A percentile compares a stretch with the other conserved stretches of the same genome.
Evolutionary conservation across 129 eudicot genomes (phyloP).

Genomic region (carrot (Daucus carota)): DH1_v3.0 NC_030382.2:56882001-56882500

Average conservation of each 20-base stretch:
- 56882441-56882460: constrained; percentile 74
- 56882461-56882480: constrained; percentile 47
- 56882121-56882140: background rate
- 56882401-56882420: constrained; percentile 87
- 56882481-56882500: background rate
- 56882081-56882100: constrained; percentile 8
- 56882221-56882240: constrained; percentile 46
- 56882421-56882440: constrained; percentile 83
- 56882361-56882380: constrained; percentile 76
- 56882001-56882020: background rate
- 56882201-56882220: constrained; percentile 62
- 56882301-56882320: constrained; percentile 75
- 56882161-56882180: constrained; percentile 51
- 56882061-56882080: constrained; percentile 84
- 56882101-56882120: background rate
- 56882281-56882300: constrained; percentile 91
- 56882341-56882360: constrained; percentile 81
- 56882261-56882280: constrained; percentile 67
- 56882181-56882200: constrained; percentile 92
- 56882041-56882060: background rate
- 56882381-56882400: constrained; percentile 74
- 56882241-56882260: constrained; percentile 62
- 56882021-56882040: background rate
- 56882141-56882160: background rate
- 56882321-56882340: constrained; percentile 81